These are phyloP conservation scores for Setomelanomma holmii DNA, from an alignment of 2,329 filamentous ascomycete species.

Conservation along the genomic window DNA sequence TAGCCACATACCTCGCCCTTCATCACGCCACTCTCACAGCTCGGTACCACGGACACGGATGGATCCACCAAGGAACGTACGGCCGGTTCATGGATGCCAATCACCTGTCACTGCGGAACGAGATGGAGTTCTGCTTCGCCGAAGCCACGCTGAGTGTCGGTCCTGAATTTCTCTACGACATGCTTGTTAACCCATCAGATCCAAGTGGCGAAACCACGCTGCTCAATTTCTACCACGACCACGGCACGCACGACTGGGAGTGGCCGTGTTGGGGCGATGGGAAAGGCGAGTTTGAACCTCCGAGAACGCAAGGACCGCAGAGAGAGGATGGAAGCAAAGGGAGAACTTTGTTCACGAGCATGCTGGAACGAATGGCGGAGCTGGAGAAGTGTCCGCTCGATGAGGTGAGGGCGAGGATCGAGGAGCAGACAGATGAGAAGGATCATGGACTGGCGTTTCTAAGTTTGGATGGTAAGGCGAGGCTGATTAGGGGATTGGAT, in stretches of 20 bases:
- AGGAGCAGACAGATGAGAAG: constrained; percentile 19
- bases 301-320: constrained; percentile 36
- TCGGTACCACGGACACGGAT: constrained; percentile 40
- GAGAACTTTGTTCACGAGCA: constrained; percentile 28
- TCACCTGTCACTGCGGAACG: constrained; percentile 34
- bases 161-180: constrained; percentile 32
- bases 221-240: constrained; percentile 39
- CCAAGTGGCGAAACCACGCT: constrained; percentile 24
- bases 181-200: constrained; percentile 21
- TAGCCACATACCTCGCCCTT: constrained; percentile 36
- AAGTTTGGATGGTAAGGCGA: constrained; percentile 31
- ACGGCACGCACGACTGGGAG: constrained; percentile 35
- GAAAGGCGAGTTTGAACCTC: constrained; percentile 32
- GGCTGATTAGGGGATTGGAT: constrained; percentile 31
- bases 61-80: constrained; percentile 40
- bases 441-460: constrained; percentile 34
- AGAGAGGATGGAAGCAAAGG: constrained; percentile 12
- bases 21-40: constrained; percentile 37
- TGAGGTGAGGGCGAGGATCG: constrained; percentile 28
- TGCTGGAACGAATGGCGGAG: constrained; percentile 37
- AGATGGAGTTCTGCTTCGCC: constrained; percentile 39
- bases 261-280: constrained; percentile 23
- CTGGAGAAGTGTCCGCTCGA: constrained; percentile 20
- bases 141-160: constrained; percentile 36
- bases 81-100: constrained; percentile 39